A percentile compares a stretch with the other conserved stretches of the same genome.
phyloP scores from a whole-genome alignment of 345 rosid genomes.

The Citrus unshiu region DNA sequence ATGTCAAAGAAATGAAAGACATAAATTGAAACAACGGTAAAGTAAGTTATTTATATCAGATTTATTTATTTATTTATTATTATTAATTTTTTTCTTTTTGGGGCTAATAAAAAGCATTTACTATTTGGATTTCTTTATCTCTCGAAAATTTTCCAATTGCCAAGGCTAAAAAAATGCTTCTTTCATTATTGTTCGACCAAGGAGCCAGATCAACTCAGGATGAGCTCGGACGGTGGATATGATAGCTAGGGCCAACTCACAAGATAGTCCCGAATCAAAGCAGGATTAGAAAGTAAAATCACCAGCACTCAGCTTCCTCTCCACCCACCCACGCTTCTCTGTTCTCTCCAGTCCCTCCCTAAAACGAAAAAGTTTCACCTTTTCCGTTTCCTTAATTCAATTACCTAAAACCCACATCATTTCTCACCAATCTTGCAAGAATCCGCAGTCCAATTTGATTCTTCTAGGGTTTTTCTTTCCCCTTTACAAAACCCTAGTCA shows the following conservation, averaged over 20 bases:
- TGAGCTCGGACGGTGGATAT: not conserved
- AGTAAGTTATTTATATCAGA: too few species aligned
- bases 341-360: not conserved
- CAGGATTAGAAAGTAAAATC: not conserved
- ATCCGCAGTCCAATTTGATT: not conserved
- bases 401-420: not conserved
- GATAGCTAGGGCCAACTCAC: not conserved
- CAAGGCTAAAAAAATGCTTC: not conserved
- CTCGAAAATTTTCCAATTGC: too few species aligned
- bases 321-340: not conserved
- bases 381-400: not conserved
- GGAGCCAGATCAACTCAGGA: not conserved
- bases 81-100: too few species aligned
- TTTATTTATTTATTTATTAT: too few species aligned
- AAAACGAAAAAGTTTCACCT: not conserved
- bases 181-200: not conserved
- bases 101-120: too few species aligned
- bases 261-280: not conserved
- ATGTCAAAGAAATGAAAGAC: too few species aligned
- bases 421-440: not conserved
- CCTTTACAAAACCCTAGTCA: not conserved
- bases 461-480: not conserved
- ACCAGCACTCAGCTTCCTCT: not conserved
- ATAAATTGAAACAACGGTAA: too few species aligned
- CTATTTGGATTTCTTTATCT: too few species aligned